Evolutionary conservation across 2,329 filamentous ascomycete genomes (phyloP).

Genomic region (Neofusicoccum umdonicola): DNA sequence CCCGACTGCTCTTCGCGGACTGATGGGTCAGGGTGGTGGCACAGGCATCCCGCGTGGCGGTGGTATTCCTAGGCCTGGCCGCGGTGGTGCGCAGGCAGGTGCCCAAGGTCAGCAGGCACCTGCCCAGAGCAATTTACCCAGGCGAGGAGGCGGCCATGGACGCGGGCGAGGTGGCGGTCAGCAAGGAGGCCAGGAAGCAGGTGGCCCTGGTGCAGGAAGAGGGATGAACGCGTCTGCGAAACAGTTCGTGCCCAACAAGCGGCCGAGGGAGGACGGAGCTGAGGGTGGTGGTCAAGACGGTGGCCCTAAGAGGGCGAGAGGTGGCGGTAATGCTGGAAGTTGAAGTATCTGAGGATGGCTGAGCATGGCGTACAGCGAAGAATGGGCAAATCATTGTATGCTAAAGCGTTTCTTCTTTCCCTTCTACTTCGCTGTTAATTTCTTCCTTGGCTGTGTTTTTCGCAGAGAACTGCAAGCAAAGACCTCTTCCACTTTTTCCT

Average conservation of each 20-base stretch:
- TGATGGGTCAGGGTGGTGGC: conserved; percentile 24
- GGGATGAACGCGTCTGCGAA: conserved; percentile 36
- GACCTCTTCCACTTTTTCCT: not conserved
- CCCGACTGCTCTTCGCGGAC: conserved; percentile 28
- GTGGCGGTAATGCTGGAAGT: not conserved
- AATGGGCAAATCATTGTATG: not conserved
- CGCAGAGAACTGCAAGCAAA: not conserved
- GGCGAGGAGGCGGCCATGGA: conserved; percentile 16
- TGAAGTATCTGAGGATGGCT: not conserved
- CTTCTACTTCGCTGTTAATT: not conserved
- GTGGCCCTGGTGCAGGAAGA: conserved; percentile 25
- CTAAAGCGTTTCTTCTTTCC: not conserved
- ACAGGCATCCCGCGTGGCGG: conserved; percentile 17
- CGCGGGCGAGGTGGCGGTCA: conserved; percentile 12
- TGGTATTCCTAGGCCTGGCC: conserved; percentile 32
- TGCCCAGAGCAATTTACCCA: conserved; percentile 22
- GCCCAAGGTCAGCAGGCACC: conserved; percentile 21
- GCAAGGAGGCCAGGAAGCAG: conserved; percentile 22
- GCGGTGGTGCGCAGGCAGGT: conserved; percentile 29
- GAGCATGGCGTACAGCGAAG: not conserved
- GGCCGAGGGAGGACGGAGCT: conserved; percentile 27
- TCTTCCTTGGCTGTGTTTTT: not conserved
- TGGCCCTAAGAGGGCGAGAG: conserved; percentile 1
- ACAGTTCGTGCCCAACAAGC: conserved; percentile 38
- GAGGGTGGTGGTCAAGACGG: conserved; percentile 17